These are phyloP conservation scores for Didymella arachidicola DNA, from an alignment of 2,329 filamentous ascomycete genomes.

Conservation along the genomic window DNA sequence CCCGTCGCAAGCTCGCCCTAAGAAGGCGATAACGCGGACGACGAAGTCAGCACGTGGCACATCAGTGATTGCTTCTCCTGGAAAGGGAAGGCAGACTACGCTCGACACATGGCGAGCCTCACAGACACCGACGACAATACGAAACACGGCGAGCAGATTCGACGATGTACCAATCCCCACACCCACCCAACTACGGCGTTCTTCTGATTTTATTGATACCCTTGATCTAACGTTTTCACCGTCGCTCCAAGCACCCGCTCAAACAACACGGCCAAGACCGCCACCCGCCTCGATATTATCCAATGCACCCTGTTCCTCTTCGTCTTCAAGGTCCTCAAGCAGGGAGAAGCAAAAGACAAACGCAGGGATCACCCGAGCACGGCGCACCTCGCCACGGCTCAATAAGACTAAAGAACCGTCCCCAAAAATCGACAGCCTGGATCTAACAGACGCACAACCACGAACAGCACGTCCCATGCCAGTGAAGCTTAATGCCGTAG, in stretches of 20 bases:
- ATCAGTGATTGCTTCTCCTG: conserved; percentile 31
- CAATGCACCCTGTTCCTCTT: conserved; percentile 32
- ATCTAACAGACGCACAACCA: conserved; percentile 24
- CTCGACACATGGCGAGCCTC: conserved; percentile 43
- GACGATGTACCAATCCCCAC: conserved; percentile 26
- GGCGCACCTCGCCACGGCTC: conserved; percentile 35
- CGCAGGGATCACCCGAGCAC: conserved; percentile 13
- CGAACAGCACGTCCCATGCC: not conserved
- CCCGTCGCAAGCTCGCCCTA: conserved; percentile 35
- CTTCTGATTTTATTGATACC: conserved; percentile 32
- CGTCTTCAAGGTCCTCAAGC: conserved; percentile 18
- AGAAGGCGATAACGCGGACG: conserved; percentile 32
- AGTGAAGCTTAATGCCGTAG: too few species aligned
- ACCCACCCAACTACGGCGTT: conserved; percentile 25
- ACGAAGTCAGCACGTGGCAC: conserved; percentile 19
- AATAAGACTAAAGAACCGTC: conserved; percentile 28
- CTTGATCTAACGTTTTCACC: conserved; percentile 44
- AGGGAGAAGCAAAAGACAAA: conserved; percentile 13
- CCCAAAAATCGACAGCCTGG: conserved; percentile 32
- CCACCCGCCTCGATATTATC: conserved; percentile 40
- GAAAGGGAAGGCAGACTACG: conserved; percentile 39
- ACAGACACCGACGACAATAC: conserved; percentile 35
- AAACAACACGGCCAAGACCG: conserved; percentile 24
- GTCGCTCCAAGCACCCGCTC: conserved; percentile 17
- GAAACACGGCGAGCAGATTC: conserved; percentile 9